A percentile compares a stretch with the other conserved stretches of the same genome.
Conservation (phyloP, 2,329 filamentous ascomycete genomes). For the Colletotrichum graminicola region DNA sequence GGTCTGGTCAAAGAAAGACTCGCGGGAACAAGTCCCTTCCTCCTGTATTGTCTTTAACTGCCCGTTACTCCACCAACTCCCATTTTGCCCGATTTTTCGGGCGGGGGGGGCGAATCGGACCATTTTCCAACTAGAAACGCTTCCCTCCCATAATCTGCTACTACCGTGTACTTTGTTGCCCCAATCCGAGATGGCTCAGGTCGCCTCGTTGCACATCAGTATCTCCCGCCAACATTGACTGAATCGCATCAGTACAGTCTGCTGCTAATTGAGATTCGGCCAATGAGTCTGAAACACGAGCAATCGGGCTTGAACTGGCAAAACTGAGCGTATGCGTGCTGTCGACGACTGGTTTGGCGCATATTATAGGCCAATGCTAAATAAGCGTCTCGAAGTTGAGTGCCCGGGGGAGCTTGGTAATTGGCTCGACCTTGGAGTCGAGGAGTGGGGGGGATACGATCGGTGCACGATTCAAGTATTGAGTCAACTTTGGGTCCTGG, state of each 20-base stretch:
- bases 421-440: slow-evolving; percentile 24
- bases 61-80: slow-evolving; percentile 30
- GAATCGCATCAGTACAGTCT: slow-evolving; percentile 17
- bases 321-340: not conserved
- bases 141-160: not conserved
- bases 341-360: slow-evolving; percentile 5
- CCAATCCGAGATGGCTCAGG: slow-evolving; percentile 25
- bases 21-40: slow-evolving; percentile 34
- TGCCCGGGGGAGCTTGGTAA: slow-evolving; percentile 19
- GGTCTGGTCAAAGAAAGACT: slow-evolving; percentile 19
- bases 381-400: slow-evolving; percentile 28
- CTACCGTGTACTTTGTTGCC: not conserved
- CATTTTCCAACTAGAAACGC: slow-evolving; percentile 29
- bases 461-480: slow-evolving; percentile 38
- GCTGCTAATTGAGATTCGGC: not conserved
- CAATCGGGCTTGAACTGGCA: slow-evolving; percentile 11
- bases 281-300: slow-evolving; percentile 21
- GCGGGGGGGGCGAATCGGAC: slow-evolving; percentile 21
- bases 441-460: slow-evolving; percentile 38
- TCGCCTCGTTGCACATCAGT: slow-evolving; percentile 21
- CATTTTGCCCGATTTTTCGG: slow-evolving; percentile 21
- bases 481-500: slow-evolving; percentile 31
- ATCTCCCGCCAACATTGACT: slow-evolving; percentile 15
- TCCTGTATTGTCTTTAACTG: slow-evolving; percentile 35
- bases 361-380: slow-evolving; percentile 18